Percentiles rank a stretch among this genome's conserved stretches.
These are phyloP conservation scores for Coleophoma crateriformis DNA, from an alignment of 2,329 filamentous ascomycete genomes.

Conservation along the genomic window DNA sequence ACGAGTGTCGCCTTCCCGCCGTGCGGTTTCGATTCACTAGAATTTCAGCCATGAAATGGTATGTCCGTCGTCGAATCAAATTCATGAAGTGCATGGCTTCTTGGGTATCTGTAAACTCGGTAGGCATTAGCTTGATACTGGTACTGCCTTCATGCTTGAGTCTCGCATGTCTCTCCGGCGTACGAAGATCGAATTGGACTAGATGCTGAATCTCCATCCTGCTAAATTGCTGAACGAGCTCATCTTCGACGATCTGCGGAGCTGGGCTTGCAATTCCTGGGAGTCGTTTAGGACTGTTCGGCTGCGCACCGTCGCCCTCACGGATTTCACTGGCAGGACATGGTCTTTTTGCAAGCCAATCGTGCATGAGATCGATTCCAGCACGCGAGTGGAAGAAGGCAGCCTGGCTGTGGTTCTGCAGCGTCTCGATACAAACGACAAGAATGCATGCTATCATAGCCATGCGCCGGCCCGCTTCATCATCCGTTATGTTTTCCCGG, in stretches of 20 bases:
- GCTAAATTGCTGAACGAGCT: neutral
- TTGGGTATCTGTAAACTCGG: slow-evolving; percentile 8
- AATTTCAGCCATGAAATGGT: slow-evolving; percentile 13
- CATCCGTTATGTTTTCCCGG: slow-evolving; percentile 5
- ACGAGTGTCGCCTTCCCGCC: neutral
- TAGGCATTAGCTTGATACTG: slow-evolving; percentile 11
- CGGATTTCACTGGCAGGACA: neutral
- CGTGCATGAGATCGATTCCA: slow-evolving; percentile 11
- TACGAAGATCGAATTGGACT: slow-evolving; percentile 7
- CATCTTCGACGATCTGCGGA: neutral
- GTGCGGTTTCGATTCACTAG: slow-evolving; percentile 1
- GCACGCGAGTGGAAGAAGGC: slow-evolving; percentile 9
- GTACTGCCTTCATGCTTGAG: slow-evolving; percentile 9
- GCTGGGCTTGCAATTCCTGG: neutral
- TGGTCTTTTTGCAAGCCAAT: slow-evolving; percentile 2
- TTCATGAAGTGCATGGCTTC: slow-evolving; percentile 13
- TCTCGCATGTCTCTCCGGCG: slow-evolving; percentile 6
- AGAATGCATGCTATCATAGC: slow-evolving; percentile 17
- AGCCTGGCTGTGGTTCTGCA: slow-evolving; percentile 11
- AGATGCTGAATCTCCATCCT: slow-evolving; percentile 1
- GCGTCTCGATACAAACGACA: slow-evolving; percentile 18
- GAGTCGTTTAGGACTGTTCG: neutral
- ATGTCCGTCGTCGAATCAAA: slow-evolving; percentile 13
- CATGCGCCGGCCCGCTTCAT: slow-evolving; percentile 8
- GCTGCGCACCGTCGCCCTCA: slow-evolving; percentile 2